Evolutionary conservation across 2,329 filamentous ascomycete genomes (phyloP).

Genomic region (Aureobasidium vineae): DNA sequence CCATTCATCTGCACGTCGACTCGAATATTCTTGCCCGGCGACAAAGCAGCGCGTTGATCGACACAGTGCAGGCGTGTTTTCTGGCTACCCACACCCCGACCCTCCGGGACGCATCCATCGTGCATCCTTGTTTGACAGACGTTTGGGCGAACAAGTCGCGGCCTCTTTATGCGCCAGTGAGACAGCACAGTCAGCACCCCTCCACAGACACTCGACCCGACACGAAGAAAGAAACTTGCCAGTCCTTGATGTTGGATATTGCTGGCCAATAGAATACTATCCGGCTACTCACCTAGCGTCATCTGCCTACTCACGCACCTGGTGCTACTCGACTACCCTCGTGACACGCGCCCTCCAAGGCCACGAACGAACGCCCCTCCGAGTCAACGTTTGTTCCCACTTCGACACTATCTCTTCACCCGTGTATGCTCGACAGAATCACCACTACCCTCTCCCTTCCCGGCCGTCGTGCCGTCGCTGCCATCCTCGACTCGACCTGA

Average conservation of each 20-base stretch:
- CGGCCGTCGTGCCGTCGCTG: constrained; percentile 25
- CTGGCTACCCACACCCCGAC: constrained; percentile 7
- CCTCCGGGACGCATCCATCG: constrained; percentile 13
- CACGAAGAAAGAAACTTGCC: not conserved
- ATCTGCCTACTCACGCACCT: constrained; percentile 14
- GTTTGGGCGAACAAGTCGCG: constrained; percentile 3
- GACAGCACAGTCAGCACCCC: constrained; percentile 21
- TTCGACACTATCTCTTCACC: not conserved
- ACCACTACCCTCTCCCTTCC: not conserved
- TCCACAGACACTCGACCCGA: constrained; percentile 4
- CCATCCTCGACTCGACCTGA: not conserved
- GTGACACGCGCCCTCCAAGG: constrained; percentile 12
- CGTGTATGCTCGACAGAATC: constrained; percentile 19
- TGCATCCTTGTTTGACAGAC: constrained; percentile 13
- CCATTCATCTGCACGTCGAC: not conserved
- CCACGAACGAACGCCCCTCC: not conserved
- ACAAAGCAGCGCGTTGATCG: not conserved
- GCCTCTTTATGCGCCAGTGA: constrained; percentile 4
- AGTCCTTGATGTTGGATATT: not conserved
- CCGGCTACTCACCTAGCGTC: constrained; percentile 18
- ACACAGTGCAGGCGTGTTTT: constrained; percentile 12
- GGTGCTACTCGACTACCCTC: constrained; percentile 24
- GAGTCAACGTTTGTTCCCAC: not conserved
- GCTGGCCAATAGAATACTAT: constrained; percentile 7
- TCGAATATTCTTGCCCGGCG: not conserved